Evolutionary conservation across 2,329 filamentous ascomycete species (phyloP).

Genomic region (Colletotrichum eleusines): DNA sequence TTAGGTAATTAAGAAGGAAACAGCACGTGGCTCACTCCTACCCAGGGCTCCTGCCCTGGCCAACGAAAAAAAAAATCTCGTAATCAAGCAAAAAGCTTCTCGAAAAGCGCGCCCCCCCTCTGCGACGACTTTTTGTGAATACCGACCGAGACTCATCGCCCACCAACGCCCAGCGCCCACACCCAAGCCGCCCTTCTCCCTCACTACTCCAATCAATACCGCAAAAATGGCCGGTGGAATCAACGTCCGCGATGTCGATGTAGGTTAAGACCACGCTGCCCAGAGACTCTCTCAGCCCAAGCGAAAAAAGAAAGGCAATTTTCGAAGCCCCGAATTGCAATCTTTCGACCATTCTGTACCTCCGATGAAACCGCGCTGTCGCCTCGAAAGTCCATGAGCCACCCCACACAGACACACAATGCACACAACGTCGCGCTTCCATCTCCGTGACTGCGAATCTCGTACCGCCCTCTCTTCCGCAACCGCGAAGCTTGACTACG

Average conservation of each 20-base stretch:
- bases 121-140: not conserved
- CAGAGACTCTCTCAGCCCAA: slow-evolving; percentile 14
- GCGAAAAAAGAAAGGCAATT: slow-evolving; percentile 10
- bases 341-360: not conserved
- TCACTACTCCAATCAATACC: slow-evolving; percentile 57
- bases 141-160: slow-evolving; percentile 45
- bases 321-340: slow-evolving; percentile 23
- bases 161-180: slow-evolving; percentile 42
- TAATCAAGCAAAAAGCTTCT: too few relatives aligned
- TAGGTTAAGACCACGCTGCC: slow-evolving; percentile 62
- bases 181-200: slow-evolving; percentile 48
- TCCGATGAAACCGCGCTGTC: slow-evolving; percentile 34
- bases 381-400: not conserved
- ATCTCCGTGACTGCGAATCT: not conserved
- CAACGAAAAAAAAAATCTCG: too few relatives aligned
- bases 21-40: slow-evolving; percentile 1
- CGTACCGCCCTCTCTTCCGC: not conserved
- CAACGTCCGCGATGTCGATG: slow-evolving; percentile 87
- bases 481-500: not conserved
- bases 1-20: not conserved
- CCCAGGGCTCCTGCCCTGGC: slow-evolving; percentile 33
- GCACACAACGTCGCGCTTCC: not conserved
- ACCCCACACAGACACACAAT: too few relatives aligned
- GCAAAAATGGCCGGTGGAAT: slow-evolving; percentile 84
- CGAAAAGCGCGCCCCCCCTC: too few relatives aligned